Base-by-base conservation (phyloP, 192 early-diverging fungal species). In the Obelidium mucronatum region DNA sequence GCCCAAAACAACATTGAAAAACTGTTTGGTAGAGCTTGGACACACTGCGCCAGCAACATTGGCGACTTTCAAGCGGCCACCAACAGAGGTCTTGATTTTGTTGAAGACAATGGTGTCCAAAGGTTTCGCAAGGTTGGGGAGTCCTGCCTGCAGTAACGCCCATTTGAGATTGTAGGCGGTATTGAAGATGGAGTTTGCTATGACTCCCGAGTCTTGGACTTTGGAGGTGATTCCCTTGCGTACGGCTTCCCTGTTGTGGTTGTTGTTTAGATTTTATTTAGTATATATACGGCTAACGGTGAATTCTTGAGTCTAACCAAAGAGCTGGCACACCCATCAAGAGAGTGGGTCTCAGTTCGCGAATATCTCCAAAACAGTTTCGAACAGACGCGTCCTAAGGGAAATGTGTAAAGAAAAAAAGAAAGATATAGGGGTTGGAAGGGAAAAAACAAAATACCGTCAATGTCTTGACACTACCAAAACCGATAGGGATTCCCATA, bases 11-110 rank as follows among this genome's bases (percentile, higher is more conserved):
- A 90, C 87, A 1, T 88, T 85, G 61, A 98, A 83, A 64, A 96
- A 95, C 64, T 88, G 83, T 76, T 97, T 94, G 40, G 94, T 96
- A 51, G 93, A 92, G 48, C 75, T 28, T 34, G 92, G 93, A 75
- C 97, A 85, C 48, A 93, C 93, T 26, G 96, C 96, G 73, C 96
- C 95, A 78, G 95, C 96, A 5, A 91, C 90, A 51, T 96, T 80
- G 3, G 91, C 92, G 62, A 90, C 86, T 73, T 91, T 85, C 54
- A 98, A 85, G 48, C 92, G 85, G 52, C 95, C 94, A 75, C 96
- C 96, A 40, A 92, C 92, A 74, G 91, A 90, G 48, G 86, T 88
- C 76, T 89, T 86, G 73, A 96, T 90, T 76, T 88, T 88, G 64
- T 89, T 90, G 80, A 97, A 98, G 19, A 98, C 89, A 19, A 93